These are phyloP conservation scores for Hypholoma sublateritium DNA, from an alignment of 768 basidiomycete genomes.

Conservation along the genomic window DNA sequence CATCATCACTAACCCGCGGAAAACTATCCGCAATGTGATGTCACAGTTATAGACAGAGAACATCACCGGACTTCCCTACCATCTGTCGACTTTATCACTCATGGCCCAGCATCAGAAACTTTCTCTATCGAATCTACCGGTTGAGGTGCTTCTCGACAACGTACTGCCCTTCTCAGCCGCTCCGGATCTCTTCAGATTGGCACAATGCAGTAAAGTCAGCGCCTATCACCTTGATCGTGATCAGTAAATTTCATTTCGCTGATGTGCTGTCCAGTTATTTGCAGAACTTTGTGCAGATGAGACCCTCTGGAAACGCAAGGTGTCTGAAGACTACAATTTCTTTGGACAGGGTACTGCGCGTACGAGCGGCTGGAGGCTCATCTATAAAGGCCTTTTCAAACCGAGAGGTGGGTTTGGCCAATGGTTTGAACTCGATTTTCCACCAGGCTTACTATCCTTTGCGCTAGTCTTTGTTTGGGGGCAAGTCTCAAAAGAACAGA, in stretches of 20 bases:
- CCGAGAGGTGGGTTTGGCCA: slow-evolving; percentile 57
- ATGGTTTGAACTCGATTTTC: neutral
- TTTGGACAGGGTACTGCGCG: slow-evolving; percentile 70
- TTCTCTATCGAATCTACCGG: slow-evolving; percentile 53
- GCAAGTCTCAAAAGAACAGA: slow-evolving; percentile 26
- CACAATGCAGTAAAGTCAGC: slow-evolving; percentile 54
- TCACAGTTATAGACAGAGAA: neutral
- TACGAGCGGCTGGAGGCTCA: slow-evolving; percentile 74
- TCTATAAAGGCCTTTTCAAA: slow-evolving; percentile 69
- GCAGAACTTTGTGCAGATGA: slow-evolving; percentile 70
- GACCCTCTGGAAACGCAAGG: slow-evolving; percentile 74
- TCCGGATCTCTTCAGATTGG: slow-evolving; percentile 56
- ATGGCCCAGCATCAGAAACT: neutral
- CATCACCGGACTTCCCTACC: neutral
- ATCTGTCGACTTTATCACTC: neutral
- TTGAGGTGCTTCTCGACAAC: slow-evolving; percentile 79
- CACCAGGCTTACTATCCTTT: neutral
- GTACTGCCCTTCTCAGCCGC: slow-evolving; percentile 58
- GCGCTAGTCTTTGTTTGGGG: slow-evolving; percentile 51
- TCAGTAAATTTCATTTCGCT: neutral
- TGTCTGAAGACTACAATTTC: slow-evolving; percentile 77
- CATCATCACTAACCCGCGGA: too few species aligned
- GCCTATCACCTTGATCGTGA: neutral
- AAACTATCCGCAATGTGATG: too few species aligned
- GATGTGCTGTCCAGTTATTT: slow-evolving; percentile 1